phyloP scores from a whole-genome alignment of 108 stramenopile genomes.

The Poteriospumella lacustris region DNA sequence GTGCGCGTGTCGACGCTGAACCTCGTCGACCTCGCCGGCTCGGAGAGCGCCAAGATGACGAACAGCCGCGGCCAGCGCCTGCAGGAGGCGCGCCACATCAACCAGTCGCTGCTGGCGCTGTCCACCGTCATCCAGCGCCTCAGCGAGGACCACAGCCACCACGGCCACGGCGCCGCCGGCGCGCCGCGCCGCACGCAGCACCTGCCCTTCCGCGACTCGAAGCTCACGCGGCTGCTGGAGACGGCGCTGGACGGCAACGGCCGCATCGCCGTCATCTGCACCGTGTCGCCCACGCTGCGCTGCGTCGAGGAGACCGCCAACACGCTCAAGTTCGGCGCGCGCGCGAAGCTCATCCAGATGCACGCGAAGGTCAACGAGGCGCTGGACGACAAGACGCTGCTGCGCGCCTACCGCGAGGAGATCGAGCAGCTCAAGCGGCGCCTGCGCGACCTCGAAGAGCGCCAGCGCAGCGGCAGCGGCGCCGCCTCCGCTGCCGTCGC shows the following conservation, averaged over 20 bases:
- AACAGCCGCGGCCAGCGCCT: background rate
- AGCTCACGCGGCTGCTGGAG: constrained; percentile 43
- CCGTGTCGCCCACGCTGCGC: constrained; percentile 30
- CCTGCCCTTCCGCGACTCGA: constrained; percentile 47
- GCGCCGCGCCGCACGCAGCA: constrained; percentile 28
- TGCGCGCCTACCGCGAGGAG: constrained; percentile 47
- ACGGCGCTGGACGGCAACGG: constrained; percentile 41
- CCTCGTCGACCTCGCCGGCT: constrained; percentile 17
- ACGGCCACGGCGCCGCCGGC: background rate
- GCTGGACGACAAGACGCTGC: constrained; percentile 42
- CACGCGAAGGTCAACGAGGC: constrained; percentile 31
- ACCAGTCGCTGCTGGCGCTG: constrained; percentile 2
- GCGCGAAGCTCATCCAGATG: constrained; percentile 34
- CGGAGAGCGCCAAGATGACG: constrained; percentile 22
- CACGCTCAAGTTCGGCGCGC: constrained; percentile 40
- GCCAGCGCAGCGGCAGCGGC: background rate
- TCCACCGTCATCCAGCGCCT: constrained; percentile 22
- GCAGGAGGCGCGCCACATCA: constrained; percentile 5
- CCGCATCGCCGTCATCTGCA: constrained; percentile 37
- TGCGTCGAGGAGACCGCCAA: constrained; percentile 27
- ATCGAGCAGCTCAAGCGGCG: constrained; percentile 42
- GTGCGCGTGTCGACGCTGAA: constrained; percentile 16
- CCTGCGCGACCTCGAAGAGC: background rate
- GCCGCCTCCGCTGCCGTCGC: background rate
- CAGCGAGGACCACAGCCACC: background rate